phyloP scores from a whole-genome alignment of 768 basidiomycete genomes.

The Dioszegia hungarica region DNA sequence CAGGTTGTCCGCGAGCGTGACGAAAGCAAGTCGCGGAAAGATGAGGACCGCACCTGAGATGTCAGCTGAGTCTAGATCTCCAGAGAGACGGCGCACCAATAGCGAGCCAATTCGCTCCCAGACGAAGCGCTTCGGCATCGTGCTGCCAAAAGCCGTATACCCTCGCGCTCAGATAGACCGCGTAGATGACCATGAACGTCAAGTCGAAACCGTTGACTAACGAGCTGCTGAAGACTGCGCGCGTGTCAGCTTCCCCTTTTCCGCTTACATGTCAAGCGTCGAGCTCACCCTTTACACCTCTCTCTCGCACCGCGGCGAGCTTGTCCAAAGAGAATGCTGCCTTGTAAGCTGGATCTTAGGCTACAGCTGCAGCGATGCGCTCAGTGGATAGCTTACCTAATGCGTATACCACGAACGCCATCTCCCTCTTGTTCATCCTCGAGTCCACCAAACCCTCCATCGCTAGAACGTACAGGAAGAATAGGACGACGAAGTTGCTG shows the following conservation, averaged over 20 bases:
- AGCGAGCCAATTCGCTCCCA: slow-evolving; percentile 78
- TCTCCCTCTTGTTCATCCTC: slow-evolving; percentile 63
- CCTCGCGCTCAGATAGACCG: slow-evolving; percentile 69
- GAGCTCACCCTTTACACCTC: slow-evolving; percentile 72
- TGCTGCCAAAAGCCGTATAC: slow-evolving; percentile 70
- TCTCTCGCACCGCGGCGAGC: slow-evolving; percentile 90
- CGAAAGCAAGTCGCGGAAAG: slow-evolving; percentile 88
- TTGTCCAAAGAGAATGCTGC: slow-evolving; percentile 87
- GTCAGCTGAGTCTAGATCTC: neutral
- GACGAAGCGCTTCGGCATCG: slow-evolving; percentile 60
- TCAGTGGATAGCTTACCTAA: slow-evolving; percentile 42
- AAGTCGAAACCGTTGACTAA: slow-evolving; percentile 78
- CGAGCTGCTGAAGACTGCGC: slow-evolving; percentile 40
- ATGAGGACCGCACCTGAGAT: slow-evolving; percentile 64
- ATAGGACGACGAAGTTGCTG: slow-evolving; percentile 76
- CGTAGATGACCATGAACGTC: slow-evolving; percentile 78
- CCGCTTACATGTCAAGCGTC: neutral
- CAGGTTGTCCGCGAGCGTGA: slow-evolving; percentile 65
- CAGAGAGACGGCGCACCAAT: slow-evolving; percentile 53
- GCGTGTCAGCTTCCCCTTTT: too few relatives aligned
- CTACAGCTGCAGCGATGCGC: neutral
- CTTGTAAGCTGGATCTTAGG: slow-evolving; percentile 50
- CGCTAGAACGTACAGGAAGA: slow-evolving; percentile 74
- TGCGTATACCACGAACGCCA: slow-evolving; percentile 65
- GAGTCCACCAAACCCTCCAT: slow-evolving; percentile 68